A percentile compares a stretch with the other conserved stretches of the same genome.
These are phyloP conservation scores for Entomortierella beljakovae DNA, from an alignment of 192 early-diverging fungal genomes.

Conservation along the genomic window DNA sequence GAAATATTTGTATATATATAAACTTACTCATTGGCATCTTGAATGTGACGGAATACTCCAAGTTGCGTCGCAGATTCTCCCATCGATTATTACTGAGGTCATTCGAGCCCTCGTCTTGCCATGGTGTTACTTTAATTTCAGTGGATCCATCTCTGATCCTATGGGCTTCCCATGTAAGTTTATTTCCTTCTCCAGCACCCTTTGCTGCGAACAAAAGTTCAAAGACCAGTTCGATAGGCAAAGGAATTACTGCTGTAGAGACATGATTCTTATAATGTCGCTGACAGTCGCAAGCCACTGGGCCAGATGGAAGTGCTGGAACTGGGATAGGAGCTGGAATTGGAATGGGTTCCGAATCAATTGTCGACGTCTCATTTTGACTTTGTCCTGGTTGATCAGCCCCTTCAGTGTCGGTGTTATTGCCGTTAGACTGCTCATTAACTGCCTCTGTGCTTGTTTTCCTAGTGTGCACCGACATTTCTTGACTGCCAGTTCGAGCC, in stretches of 20 bases:
- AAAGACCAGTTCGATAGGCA: slow-evolving; percentile 24
- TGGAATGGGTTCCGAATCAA: too few relatives aligned
- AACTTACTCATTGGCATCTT: slow-evolving; percentile 37
- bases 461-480: background rate
- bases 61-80: slow-evolving; percentile 11
- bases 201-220: slow-evolving; percentile 30
- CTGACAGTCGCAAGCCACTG: slow-evolving; percentile 21
- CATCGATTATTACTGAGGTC: background rate
- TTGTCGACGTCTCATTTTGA: too few relatives aligned
- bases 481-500: background rate
- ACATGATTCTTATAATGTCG: slow-evolving; percentile 32
- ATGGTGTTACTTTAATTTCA: slow-evolving; percentile 21
- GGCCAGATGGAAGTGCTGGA: background rate
- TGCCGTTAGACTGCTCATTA: background rate
- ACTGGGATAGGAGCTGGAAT: background rate
- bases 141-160: slow-evolving; percentile 29
- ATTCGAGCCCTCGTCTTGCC: slow-evolving; percentile 5
- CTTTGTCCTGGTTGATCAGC: too few relatives aligned
- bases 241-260: slow-evolving; percentile 14
- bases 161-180: slow-evolving; percentile 16
- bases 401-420: background rate
- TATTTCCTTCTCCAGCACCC: slow-evolving; percentile 23
- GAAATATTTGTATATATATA: background rate
- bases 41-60: slow-evolving; percentile 35
- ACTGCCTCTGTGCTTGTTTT: slow-evolving; percentile 1